Evolutionary conservation across 257 asterid species (phyloP).

Genomic region (Datura wrightii): DNA sequence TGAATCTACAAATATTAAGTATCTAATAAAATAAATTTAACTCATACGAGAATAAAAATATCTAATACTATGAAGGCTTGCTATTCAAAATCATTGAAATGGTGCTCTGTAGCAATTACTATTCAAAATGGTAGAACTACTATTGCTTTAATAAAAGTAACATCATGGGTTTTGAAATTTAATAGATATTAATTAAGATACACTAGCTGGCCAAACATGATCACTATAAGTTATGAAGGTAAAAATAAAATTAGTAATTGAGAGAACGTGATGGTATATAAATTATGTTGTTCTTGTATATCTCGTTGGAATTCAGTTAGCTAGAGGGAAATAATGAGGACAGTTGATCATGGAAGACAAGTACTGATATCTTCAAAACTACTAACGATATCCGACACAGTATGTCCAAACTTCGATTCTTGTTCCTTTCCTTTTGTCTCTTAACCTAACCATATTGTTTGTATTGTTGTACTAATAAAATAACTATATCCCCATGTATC

Average conservation of each 20-base stretch:
- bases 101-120: too few species aligned
- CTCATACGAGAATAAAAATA: too few species aligned
- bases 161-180: too few species aligned
- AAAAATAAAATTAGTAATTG: not conserved
- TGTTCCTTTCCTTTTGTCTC: constrained; percentile 14
- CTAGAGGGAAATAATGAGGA: not conserved
- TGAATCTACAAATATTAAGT: too few species aligned
- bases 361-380: constrained; percentile 6
- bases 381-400: constrained; percentile 22
- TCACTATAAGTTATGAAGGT: not conserved
- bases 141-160: too few species aligned
- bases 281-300: too few species aligned
- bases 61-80: too few species aligned
- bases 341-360: constrained; percentile 26
- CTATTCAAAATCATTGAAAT: too few species aligned
- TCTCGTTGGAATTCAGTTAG: too few species aligned
- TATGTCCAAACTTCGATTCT: not conserved
- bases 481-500: not conserved
- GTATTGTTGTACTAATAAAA: not conserved
- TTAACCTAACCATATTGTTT: not conserved
- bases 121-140: too few species aligned
- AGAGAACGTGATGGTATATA: not conserved
- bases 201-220: not conserved
- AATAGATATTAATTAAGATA: too few species aligned
- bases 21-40: too few species aligned